Evolutionary conservation across 2,329 filamentous ascomycete species (phyloP).

Genomic region (Fusarium albosuccineum): DNA sequence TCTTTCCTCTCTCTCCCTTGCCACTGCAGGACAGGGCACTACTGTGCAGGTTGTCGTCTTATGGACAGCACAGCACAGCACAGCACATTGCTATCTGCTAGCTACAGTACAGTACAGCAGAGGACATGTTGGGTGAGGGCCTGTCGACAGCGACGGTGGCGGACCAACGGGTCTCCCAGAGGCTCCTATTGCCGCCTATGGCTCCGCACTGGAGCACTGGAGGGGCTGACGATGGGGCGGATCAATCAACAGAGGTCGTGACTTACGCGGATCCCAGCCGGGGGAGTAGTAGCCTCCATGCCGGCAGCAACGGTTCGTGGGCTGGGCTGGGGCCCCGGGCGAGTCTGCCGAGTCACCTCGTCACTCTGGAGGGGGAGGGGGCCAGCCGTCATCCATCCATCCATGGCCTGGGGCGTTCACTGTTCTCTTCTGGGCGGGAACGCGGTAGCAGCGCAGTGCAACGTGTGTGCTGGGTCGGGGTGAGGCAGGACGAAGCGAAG

Average conservation of each 20-base stretch:
- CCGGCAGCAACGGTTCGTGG: constrained; percentile 15
- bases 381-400: constrained; percentile 16
- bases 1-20: constrained; percentile 1
- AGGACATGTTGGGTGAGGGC: constrained; percentile 4
- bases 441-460: neutral
- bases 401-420: neutral
- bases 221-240: constrained; percentile 5
- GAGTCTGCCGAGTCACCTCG: constrained; percentile 19
- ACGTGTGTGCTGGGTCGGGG: neutral
- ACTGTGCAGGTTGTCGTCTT: constrained; percentile 1
- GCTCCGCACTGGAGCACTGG: constrained; percentile 9
- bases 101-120: constrained; percentile 9
- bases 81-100: constrained; percentile 6
- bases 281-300: constrained; percentile 31
- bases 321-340: constrained; percentile 10
- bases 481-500: constrained; percentile 10
- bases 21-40: neutral
- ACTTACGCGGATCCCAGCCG: constrained; percentile 36
- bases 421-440: neutral
- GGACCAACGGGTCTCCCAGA: neutral
- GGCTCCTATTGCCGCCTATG: neutral
- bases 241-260: constrained; percentile 16
- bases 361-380: neutral
- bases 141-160: neutral
- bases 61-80: no score